Base-by-base conservation (phyloP, 805 yeast species). In the Candida adriatica region DNA sequence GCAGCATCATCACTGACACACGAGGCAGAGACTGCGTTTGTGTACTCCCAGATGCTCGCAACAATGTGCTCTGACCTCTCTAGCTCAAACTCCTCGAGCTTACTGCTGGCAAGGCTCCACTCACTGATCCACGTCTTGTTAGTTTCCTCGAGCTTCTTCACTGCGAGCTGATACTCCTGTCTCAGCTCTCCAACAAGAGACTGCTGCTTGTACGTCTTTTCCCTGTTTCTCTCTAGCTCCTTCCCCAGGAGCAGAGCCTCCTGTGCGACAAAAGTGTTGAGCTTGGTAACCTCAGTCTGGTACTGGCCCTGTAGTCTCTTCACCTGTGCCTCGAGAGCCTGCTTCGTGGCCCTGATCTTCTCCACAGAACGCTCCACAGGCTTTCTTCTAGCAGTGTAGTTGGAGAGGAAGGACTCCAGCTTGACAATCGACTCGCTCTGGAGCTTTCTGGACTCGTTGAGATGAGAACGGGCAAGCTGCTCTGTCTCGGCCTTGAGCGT, bases 1-100 rank as follows among this genome's bases (percentile, higher is more conserved):
- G 81, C 68, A 39, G 74, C 79, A 49, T 86, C 95, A 46, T 79
- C 82, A 26, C 75, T 72, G 19, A 85, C 88, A 51, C 95, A 86
- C 3, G 77, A 65, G 0, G 84, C 67, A 6, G 94, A 82, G 7
- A 82, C 64, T 24, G 76, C 66, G 55, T 85, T 85, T 28, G 90
- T 75, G 48, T 67, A 84, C 26, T 76, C 81, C 82, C 94, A 86
- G 37, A 86, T 55, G 43, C 77, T 82, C 13, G 79, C 62, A 46
- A 83, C 79, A 35, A 81, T 49, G 39, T 76, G 69, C 45, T 79
- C 79, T 34, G 83, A 70, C 40, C 88, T 68, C 49, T 81, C 86
- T 29, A 74, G 72, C 50, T 85, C 95, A 28, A 81, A 55, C 32
- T 61, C 68, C 55, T 85, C 87, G 40, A 79, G 63, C 39, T 69